Conservation (phyloP, 2,329 filamentous ascomycete genomes). For the Lachnellula suecica region DNA sequence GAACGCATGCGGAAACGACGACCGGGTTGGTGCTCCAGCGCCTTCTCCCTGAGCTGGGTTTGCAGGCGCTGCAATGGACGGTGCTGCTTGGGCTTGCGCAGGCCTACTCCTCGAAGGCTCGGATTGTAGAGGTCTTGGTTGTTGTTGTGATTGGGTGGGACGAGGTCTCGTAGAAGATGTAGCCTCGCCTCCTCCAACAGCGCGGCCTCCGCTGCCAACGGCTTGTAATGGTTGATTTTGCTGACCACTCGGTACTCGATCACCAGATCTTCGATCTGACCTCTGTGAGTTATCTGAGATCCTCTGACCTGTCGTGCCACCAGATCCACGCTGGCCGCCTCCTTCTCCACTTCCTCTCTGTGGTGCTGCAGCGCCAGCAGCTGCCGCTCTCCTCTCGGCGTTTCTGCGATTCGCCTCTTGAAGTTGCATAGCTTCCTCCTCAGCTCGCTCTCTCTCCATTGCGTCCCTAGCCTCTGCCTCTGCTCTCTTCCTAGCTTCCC, state of each 20-base stretch:
- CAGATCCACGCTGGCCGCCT: conserved; percentile 19
- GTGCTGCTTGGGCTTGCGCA: conserved; percentile 11
- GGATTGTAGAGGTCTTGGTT: conserved; percentile 18
- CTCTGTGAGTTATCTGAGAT: conserved; percentile 32
- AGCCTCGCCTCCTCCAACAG: conserved; percentile 27
- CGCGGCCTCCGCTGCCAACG: conserved; percentile 25
- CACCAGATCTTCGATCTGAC: conserved; percentile 27
- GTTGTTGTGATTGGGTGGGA: conserved; percentile 25
- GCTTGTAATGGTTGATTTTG: conserved; percentile 26
- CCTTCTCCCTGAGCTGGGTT: conserved; percentile 13
- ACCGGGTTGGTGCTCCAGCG: conserved; percentile 43
- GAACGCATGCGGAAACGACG: conserved; percentile 92
- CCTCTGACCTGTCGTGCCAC: conserved; percentile 25
- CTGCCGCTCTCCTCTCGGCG: conserved; percentile 55
- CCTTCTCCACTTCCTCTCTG: conserved; percentile 22
- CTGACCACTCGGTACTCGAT: conserved; percentile 16
- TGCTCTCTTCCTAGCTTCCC: conserved; percentile 66
- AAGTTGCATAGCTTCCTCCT: conserved; percentile 53
- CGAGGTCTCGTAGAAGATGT: conserved; percentile 30
- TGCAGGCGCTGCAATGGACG: conserved; percentile 10
- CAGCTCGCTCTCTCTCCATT: conserved; percentile 46
- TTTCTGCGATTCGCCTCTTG: conserved; percentile 54
- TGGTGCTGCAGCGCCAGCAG: conserved; percentile 47
- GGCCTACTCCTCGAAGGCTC: conserved; percentile 14
- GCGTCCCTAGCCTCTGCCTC: conserved; percentile 50